Conservation (phyloP, 1,284 basidiomycete genomes). For the Coriolopsis trogii region DNA sequence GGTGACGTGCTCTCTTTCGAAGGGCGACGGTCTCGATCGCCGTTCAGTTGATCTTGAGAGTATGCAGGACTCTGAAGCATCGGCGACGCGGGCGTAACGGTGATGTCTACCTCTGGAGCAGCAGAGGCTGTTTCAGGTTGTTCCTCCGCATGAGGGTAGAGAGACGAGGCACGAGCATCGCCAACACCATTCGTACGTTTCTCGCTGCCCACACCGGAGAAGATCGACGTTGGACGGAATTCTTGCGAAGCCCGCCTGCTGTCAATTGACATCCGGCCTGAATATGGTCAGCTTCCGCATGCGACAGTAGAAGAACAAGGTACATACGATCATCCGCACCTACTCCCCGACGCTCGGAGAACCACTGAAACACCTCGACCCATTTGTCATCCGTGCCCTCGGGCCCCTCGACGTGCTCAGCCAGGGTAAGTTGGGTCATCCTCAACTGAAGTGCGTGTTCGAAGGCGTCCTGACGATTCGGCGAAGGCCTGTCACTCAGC, state of each 20-base stretch:
- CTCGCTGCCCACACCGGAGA: conserved; percentile 26
- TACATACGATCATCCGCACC: conserved; percentile 42
- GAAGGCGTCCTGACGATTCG: conserved; percentile 65
- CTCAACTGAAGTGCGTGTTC: conserved; percentile 84
- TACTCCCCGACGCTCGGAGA: conserved; percentile 59
- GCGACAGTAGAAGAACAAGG: not conserved
- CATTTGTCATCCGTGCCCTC: conserved; percentile 85
- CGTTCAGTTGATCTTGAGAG: conserved; percentile 14
- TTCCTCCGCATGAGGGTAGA: conserved; percentile 17
- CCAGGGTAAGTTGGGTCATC: conserved; percentile 84
- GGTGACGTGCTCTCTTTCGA: conserved; percentile 12
- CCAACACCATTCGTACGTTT: conserved; percentile 13
- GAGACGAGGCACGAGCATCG: conserved; percentile 7
- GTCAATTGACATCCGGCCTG: conserved; percentile 36
- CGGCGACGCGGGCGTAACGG: conserved; percentile 51
- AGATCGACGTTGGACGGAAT: conserved; percentile 23
- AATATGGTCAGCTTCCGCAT: not conserved
- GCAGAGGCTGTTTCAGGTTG: conserved; percentile 14
- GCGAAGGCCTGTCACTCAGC: conserved; percentile 55
- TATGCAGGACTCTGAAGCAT: conserved; percentile 22
- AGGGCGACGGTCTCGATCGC: conserved; percentile 5
- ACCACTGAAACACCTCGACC: conserved; percentile 88
- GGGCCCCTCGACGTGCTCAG: conserved; percentile 85
- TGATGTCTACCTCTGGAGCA: conserved; percentile 38
- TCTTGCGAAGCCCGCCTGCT: conserved; percentile 32